Evolutionary conservation across 495 filamentous ascomycete species (phyloP).

Genomic region (Penicillium canariense): DNA sequence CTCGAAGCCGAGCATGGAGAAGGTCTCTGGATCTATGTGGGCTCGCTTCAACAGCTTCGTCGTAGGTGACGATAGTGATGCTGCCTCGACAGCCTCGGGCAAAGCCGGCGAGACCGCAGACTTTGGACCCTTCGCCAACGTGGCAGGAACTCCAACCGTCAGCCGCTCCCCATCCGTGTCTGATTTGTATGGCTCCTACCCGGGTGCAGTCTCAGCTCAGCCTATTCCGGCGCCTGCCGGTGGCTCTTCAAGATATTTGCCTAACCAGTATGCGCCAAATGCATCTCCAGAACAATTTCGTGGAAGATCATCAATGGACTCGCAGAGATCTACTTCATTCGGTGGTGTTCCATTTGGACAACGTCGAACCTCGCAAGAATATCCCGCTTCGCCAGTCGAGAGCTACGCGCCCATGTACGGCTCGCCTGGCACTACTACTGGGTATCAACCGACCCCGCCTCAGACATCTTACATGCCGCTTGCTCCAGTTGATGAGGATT

Average conservation of each 20-base stretch:
- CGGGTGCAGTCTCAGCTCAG: slow-evolving; percentile 33
- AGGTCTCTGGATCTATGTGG: slow-evolving; percentile 84
- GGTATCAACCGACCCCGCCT: slow-evolving; percentile 50
- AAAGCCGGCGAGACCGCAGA: slow-evolving; percentile 54
- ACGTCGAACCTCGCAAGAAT: slow-evolving; percentile 43
- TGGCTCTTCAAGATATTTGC: slow-evolving; percentile 63
- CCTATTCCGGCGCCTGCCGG: slow-evolving; percentile 39
- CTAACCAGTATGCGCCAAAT: slow-evolving; percentile 49
- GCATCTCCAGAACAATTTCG: slow-evolving; percentile 50
- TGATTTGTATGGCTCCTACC: slow-evolving; percentile 70
- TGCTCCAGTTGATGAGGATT: slow-evolving; percentile 45
- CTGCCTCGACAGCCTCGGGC: slow-evolving; percentile 54
- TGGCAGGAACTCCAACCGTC: slow-evolving; percentile 76
- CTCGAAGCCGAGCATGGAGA: slow-evolving; percentile 90
- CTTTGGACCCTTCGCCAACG: slow-evolving; percentile 74
- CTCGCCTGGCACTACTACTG: slow-evolving; percentile 31
- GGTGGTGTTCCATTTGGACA: slow-evolving; percentile 28
- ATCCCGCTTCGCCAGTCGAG: slow-evolving; percentile 34
- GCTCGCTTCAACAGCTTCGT: slow-evolving; percentile 93
- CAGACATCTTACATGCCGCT: slow-evolving; percentile 49
- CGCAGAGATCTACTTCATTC: slow-evolving; percentile 41
- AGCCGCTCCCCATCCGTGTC: slow-evolving; percentile 75
- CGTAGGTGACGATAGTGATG: slow-evolving; percentile 79
- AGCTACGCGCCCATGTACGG: slow-evolving; percentile 33
- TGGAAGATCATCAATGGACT: slow-evolving; percentile 46